phyloP scores from a whole-genome alignment of 179 eudicot genomes.

The Heliamphora pulchella region DNA sequence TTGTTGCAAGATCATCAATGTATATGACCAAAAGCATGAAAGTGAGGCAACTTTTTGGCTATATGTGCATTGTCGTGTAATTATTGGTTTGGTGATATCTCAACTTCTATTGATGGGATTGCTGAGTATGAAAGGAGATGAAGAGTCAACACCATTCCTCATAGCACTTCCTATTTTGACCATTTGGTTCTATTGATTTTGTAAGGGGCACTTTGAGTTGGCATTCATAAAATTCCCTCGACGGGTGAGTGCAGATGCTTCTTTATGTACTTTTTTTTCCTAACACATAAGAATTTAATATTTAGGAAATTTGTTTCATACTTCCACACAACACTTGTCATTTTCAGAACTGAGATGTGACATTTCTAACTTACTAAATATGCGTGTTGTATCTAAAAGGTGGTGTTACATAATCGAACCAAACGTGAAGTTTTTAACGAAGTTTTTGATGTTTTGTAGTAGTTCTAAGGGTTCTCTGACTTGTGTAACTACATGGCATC shows the following conservation, averaged over 20 bases:
- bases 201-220: constrained; percentile 86
- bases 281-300: neutral
- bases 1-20: constrained; percentile 68
- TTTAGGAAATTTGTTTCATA: neutral
- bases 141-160: constrained; percentile 44
- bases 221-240: constrained; percentile 67
- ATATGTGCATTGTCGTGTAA: constrained; percentile 70
- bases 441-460: too few relatives aligned
- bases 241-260: constrained; percentile 42
- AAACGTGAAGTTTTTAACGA: neutral
- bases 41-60: constrained; percentile 92
- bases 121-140: constrained; percentile 53
- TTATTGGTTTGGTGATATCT: constrained; percentile 60
- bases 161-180: constrained; percentile 70
- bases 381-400: neutral
- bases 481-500: neutral
- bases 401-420: neutral
- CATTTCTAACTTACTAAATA: neutral
- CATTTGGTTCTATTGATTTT: constrained; percentile 67
- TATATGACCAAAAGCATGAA: constrained; percentile 78
- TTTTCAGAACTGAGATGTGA: neutral
- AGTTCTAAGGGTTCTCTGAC: neutral
- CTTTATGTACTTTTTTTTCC: neutral
- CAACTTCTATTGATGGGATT: constrained; percentile 72
- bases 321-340: neutral